Evolutionary conservation across 192 early-diverging fungal genomes (phyloP), one percentile per base, ranked within the genome.

Genomic region (Coemansia sp.): DNA sequence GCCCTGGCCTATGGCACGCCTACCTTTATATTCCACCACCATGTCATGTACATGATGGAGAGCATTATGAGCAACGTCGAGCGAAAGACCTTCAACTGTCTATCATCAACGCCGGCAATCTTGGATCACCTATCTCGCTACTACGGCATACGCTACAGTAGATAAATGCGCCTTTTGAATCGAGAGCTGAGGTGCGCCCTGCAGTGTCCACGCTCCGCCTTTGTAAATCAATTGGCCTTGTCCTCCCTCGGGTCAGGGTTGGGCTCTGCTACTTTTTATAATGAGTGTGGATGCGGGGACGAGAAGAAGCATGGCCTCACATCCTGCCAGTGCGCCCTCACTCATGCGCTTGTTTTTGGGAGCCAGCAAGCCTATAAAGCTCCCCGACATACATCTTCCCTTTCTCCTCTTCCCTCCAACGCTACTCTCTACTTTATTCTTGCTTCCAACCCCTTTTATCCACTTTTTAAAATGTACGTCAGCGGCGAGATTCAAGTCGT

Each of bases 41-140:
- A 99, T 73, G 65, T 99, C 31, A 96, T 96, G 93, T 98, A 87
- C 79, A 97, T 97, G 95, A 85, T 95, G 65, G 96, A 97, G 66
- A 86, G 86, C 49, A 57, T 85, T 29, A 95, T 98, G 95, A 78
- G 80, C 67, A 70, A 24, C 29, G 73, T 67, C 47, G 93, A 98
- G 65, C 89, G 91, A 51, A 92, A 90, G 76, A 90, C 90, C n/a
- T 97, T 98, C 75, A 97, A 98, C 74, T 86, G 87, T 24, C 78
- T 97, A 54, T 84, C 91, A 7, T 90, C 90, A 13, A 87, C 89
- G 3, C 90, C 96, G 0, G 91, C 90, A 2, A 86, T 96, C 24
- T 51, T 97, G 6, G 93, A 97, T 70, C 92, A 95, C 66, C 73
- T 98, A 15, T 75, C 90, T 47, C 80, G 86, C 63, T 44, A 86